Evolutionary conservation across 805 yeast species (phyloP).

Genomic region (Yarrowia sp.): DNA sequence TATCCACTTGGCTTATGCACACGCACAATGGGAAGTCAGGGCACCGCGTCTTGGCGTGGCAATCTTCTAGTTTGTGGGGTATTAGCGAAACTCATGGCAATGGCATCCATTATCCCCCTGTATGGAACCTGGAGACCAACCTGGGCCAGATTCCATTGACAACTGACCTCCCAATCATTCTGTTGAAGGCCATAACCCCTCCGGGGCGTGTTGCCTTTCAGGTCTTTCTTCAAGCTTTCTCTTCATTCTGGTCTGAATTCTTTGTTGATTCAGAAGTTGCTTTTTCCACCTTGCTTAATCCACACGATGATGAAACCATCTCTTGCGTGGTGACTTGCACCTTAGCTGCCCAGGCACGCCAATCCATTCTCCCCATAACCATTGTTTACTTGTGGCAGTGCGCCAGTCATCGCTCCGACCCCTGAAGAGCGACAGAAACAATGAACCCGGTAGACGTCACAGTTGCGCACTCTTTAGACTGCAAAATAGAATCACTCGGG

Average conservation of each 20-base stretch:
- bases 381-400: slow-evolving; percentile 17
- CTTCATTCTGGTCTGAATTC: not conserved
- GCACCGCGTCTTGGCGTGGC: slow-evolving; percentile 13
- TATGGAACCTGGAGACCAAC: not conserved
- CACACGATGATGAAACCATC: slow-evolving; percentile 14
- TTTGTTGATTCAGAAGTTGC: not conserved
- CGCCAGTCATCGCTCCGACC: not conserved
- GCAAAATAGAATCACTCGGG: not conserved
- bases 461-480: not conserved
- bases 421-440: slow-evolving; percentile 12
- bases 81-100: too few species aligned
- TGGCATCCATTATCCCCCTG: not conserved
- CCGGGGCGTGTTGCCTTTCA: slow-evolving; percentile 6
- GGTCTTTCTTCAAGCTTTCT: not conserved
- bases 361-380: slow-evolving; percentile 20
- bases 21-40: slow-evolving; percentile 11
- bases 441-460: not conserved
- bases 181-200: not conserved
- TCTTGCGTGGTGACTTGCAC: slow-evolving; percentile 10
- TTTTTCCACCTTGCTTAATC: not conserved
- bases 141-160: not conserved
- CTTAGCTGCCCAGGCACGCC: slow-evolving; percentile 1
- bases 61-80: not conserved
- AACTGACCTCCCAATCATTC: not conserved
- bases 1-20: slow-evolving; percentile 17